Evolutionary conservation across 768 basidiomycete genomes (phyloP).

Genomic region (Lentinula sp.): DNA sequence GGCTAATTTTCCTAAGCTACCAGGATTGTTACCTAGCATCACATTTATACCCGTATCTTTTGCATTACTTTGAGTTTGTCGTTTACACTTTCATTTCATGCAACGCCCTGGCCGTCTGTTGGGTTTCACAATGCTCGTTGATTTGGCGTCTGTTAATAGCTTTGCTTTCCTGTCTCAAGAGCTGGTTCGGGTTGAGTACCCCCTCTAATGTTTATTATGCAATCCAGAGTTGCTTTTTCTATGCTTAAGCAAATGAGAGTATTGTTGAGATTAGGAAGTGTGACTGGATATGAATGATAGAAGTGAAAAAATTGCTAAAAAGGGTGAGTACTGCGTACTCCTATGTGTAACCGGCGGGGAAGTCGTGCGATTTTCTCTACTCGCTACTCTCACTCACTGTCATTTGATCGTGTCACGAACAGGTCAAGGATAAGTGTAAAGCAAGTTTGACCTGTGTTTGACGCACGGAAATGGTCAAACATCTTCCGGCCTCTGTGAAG

Average conservation of each 20-base stretch:
- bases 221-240: not conserved
- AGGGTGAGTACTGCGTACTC: too few relatives aligned
- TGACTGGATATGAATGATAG: not conserved
- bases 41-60: not conserved
- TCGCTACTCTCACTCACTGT: too few relatives aligned
- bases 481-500: constrained; percentile 64
- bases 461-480: constrained; percentile 27
- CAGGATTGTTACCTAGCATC: not conserved
- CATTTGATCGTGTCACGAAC: too few relatives aligned
- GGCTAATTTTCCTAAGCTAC: not conserved
- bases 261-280: not conserved
- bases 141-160: not conserved
- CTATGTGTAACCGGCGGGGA: too few relatives aligned
- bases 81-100: not conserved
- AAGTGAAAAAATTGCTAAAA: not conserved
- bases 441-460: not conserved
- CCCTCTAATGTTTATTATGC: not conserved
- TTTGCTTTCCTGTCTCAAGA: not conserved
- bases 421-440: too few relatives aligned
- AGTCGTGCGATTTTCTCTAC: too few relatives aligned
- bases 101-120: not conserved
- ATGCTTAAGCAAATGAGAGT: not conserved
- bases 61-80: not conserved
- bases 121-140: constrained; percentile 10
- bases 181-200: constrained; percentile 2